phyloP scores from a whole-genome alignment of 192 early-diverging fungal species.

The Podila epigama region DNA sequence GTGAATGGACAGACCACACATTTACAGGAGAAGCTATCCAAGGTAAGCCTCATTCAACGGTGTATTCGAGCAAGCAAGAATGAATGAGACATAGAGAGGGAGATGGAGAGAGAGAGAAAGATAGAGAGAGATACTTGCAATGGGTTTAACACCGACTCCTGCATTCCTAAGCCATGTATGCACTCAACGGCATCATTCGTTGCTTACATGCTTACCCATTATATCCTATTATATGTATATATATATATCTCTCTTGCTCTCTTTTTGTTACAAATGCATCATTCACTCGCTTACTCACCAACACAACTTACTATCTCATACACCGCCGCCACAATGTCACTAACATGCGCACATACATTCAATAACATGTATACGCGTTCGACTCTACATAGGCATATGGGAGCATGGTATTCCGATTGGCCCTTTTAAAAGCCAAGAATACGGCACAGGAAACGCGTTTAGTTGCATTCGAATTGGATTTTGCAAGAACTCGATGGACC shows the following conservation, averaged over 20 bases:
- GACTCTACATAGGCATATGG: conserved; percentile 55
- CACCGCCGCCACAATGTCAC: background rate
- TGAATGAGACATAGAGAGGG: too few relatives aligned
- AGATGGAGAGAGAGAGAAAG: too few relatives aligned
- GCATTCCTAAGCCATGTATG: too few relatives aligned
- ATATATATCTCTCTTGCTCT: background rate
- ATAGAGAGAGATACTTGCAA: background rate
- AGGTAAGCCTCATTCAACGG: conserved; percentile 29
- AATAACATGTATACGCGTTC: too few relatives aligned
- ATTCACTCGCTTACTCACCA: too few relatives aligned
- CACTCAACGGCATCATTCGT: background rate
- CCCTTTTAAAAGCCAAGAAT: conserved; percentile 50
- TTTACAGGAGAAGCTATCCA: conserved; percentile 49
- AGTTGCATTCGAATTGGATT: conserved; percentile 44
- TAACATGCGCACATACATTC: background rate
- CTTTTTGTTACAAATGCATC: background rate
- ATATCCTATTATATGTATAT: too few relatives aligned
- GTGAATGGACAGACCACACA: conserved; percentile 52
- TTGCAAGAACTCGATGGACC: conserved; percentile 46
- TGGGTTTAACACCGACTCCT: background rate
- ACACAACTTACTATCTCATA: too few relatives aligned
- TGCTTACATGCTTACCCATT: too few relatives aligned
- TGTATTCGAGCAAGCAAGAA: too few relatives aligned
- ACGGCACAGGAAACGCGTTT: conserved; percentile 51
- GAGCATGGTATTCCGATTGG: conserved; percentile 46